phyloP scores from a whole-genome alignment of 2,329 filamentous ascomycete species.

The Escovopsis sp. region DNA sequence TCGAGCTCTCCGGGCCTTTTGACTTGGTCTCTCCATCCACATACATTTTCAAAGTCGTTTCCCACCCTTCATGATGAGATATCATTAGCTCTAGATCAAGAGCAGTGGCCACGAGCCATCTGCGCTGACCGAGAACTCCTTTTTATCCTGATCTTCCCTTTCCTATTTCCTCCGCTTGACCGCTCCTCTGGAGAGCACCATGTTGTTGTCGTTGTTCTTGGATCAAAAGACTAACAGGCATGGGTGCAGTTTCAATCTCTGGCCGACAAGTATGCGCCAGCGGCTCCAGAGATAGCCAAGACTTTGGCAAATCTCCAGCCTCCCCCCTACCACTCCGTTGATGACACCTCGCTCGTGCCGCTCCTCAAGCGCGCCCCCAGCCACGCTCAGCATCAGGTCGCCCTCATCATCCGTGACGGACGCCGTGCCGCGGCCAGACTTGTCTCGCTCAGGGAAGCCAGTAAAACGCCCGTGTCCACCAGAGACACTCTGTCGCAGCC shows the following conservation, averaged over 20 bases:
- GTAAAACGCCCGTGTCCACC: slow-evolving; percentile 36
- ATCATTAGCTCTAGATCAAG: slow-evolving; percentile 73
- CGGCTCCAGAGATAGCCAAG: slow-evolving; percentile 50
- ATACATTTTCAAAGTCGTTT: slow-evolving; percentile 1
- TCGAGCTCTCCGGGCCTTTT: slow-evolving; percentile 1
- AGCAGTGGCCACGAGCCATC: slow-evolving; percentile 37
- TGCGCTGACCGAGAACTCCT: slow-evolving; percentile 44
- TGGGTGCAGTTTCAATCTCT: slow-evolving; percentile 43
- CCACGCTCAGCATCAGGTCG: slow-evolving; percentile 37
- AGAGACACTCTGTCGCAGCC: slow-evolving; percentile 31
- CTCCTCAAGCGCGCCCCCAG: slow-evolving; percentile 33
- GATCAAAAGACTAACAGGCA: neutral
- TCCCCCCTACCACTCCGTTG: slow-evolving; percentile 35
- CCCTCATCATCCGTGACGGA: slow-evolving; percentile 49
- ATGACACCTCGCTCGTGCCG: slow-evolving; percentile 36
- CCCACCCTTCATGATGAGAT: slow-evolving; percentile 24
- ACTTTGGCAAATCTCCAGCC: slow-evolving; percentile 53
- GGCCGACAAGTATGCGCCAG: slow-evolving; percentile 53
- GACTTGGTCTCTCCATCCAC: slow-evolving; percentile 5
- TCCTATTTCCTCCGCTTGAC: slow-evolving; percentile 8
- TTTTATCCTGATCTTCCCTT: slow-evolving; percentile 10
- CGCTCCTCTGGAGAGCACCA: no score
- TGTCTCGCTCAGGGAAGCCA: slow-evolving; percentile 31
- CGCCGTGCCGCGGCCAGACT: slow-evolving; percentile 42
- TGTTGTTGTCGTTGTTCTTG: neutral